Percentiles rank a stretch among this genome's conserved stretches.
phyloP scores from a whole-genome alignment of 1,284 basidiomycete species.

The Leccinum subrobustum region DNA sequence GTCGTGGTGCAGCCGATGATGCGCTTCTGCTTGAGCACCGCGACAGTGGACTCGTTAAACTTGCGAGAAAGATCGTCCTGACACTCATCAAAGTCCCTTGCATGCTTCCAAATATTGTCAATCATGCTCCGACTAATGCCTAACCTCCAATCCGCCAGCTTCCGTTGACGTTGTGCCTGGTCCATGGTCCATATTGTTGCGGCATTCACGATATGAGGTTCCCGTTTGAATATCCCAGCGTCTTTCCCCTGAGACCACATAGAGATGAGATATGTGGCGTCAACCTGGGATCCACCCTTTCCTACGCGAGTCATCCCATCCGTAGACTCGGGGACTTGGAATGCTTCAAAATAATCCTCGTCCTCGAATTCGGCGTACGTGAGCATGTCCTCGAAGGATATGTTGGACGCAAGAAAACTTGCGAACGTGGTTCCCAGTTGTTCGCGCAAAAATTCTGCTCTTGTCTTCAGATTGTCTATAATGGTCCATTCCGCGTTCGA shows the following conservation, averaged over 20 bases:
- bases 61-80: constrained; percentile 38
- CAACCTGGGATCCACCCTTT: constrained; percentile 36
- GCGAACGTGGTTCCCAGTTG: constrained; percentile 17
- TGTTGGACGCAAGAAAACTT: constrained; percentile 27
- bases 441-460: constrained; percentile 22
- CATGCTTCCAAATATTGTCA: constrained; percentile 35
- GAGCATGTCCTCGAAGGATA: constrained; percentile 34
- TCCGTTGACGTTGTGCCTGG: constrained; percentile 28
- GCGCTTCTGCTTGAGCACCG: constrained; percentile 42
- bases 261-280: constrained; percentile 40
- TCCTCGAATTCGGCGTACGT: constrained; percentile 46
- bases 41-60: constrained; percentile 36
- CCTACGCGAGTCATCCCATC: constrained; percentile 49
- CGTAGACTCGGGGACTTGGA: constrained; percentile 40
- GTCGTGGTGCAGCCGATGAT: constrained; percentile 69
- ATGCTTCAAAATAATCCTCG: constrained; percentile 43
- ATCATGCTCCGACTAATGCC: constrained; percentile 40
- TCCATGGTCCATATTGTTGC: constrained; percentile 47
- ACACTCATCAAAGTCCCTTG: constrained; percentile 41
- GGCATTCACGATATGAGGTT: constrained; percentile 27
- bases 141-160: constrained; percentile 40
- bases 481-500: constrained; percentile 37
- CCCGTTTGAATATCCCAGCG: constrained; percentile 41
- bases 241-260: constrained; percentile 45
- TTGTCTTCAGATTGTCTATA: constrained; percentile 39